Percentiles rank a stretch among this genome's conserved stretches.
Conservation (phyloP, 2,329 filamentous ascomycete genomes). For the Colletotrichum orchidophilum region DNA sequence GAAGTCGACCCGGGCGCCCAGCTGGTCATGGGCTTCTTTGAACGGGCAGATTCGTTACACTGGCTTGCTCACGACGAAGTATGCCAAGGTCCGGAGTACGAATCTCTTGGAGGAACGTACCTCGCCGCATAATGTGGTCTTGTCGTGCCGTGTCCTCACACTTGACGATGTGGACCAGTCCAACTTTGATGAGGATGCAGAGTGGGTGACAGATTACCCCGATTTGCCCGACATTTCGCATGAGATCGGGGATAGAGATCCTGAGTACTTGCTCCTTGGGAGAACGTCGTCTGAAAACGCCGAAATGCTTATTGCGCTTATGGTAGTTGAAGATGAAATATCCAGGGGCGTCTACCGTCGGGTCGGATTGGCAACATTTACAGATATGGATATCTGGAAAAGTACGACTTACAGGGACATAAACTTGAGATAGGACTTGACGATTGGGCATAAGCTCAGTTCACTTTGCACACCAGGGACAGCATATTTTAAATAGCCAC, state of each 20-base stretch:
- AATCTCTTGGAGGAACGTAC: not conserved
- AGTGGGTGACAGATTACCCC: not conserved
- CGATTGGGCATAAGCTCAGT: not conserved
- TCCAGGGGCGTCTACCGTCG: not conserved
- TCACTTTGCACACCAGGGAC: not conserved
- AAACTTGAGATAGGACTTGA: not conserved
- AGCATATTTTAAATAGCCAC: not conserved
- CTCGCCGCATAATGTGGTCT: not conserved
- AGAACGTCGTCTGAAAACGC: not conserved
- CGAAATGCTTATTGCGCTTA: not conserved
- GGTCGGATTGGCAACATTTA: not conserved
- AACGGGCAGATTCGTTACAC: conserved; percentile 1
- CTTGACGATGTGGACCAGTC: not conserved
- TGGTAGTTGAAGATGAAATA: not conserved
- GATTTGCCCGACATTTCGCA: not conserved
- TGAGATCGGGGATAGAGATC: not conserved
- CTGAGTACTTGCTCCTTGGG: conserved; percentile 6
- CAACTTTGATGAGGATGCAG: not conserved
- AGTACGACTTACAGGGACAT: not conserved
- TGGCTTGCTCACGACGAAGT: not conserved
- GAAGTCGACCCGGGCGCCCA: not conserved
- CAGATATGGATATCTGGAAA: not conserved
- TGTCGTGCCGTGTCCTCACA: not conserved
- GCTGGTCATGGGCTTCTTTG: conserved; percentile 30
- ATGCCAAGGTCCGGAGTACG: not conserved